Conservation (phyloP, 495 filamentous ascomycete species). For the Xylaria palmicola region DNA sequence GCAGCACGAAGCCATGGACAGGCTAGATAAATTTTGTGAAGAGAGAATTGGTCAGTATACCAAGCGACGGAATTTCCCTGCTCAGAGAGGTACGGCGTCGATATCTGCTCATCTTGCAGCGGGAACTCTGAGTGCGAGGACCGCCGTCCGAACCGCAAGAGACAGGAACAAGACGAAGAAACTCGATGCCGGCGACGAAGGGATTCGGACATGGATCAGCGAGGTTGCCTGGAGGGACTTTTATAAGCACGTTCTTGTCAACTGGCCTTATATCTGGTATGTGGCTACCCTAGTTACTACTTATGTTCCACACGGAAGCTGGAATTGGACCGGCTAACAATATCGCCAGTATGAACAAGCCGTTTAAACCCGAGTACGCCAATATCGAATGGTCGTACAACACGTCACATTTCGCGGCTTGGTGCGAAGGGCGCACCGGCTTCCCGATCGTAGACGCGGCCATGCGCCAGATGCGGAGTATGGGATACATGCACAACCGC, state of each 20-base stretch:
- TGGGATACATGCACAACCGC: conserved; percentile 88
- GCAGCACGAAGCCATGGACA: conserved; percentile 67
- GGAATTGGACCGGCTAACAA: neutral
- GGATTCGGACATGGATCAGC: conserved; percentile 76
- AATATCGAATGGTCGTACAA: conserved; percentile 83
- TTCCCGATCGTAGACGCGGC: conserved; percentile 89
- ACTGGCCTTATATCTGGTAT: conserved; percentile 88
- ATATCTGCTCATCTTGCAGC: conserved; percentile 78
- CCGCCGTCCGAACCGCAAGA: conserved; percentile 65
- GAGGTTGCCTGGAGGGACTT: conserved; percentile 94
- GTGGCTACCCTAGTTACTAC: conserved; percentile 12
- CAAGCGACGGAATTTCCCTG: conserved; percentile 60
- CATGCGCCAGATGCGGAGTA: conserved; percentile 75
- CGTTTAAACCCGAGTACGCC: conserved; percentile 85
- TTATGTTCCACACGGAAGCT: neutral
- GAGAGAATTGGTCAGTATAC: conserved; percentile 63
- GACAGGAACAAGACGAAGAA: conserved; percentile 65
- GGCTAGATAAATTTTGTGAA: conserved; percentile 69
- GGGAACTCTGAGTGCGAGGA: conserved; percentile 76
- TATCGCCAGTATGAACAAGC: conserved; percentile 78
- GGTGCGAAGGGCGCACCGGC: conserved; percentile 77
- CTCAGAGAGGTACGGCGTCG: conserved; percentile 61
- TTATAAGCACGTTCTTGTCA: conserved; percentile 81
- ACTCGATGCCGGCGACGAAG: conserved; percentile 66
- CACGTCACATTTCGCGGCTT: conserved; percentile 63